These are phyloP conservation scores for Metarhizium robertsii DNA, from an alignment of 2,329 filamentous ascomycete genomes.

Conservation along the genomic window DNA sequence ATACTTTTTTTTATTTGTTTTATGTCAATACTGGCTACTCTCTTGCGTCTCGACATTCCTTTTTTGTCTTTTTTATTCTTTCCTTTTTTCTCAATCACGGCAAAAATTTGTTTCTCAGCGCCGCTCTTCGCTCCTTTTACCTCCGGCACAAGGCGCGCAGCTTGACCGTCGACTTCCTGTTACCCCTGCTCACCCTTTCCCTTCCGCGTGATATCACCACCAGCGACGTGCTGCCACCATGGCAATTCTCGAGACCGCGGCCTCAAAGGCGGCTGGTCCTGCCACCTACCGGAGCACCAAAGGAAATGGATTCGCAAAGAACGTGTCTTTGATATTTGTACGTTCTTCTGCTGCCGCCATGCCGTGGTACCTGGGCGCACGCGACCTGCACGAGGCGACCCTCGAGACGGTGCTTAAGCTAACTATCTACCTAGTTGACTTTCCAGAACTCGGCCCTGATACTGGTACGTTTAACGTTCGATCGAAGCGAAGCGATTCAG, in stretches of 20 bases:
- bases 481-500: neutral
- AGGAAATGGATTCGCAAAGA: slow-evolving; percentile 10
- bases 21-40: neutral
- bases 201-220: neutral
- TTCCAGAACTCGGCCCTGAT: slow-evolving; percentile 69
- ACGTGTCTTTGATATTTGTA: slow-evolving; percentile 14
- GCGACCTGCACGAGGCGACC: neutral
- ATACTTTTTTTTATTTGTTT: neutral
- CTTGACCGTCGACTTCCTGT: neutral
- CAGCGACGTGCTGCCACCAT: slow-evolving; percentile 4
- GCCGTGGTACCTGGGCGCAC: neutral
- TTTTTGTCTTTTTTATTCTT: neutral
- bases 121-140: neutral
- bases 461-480: slow-evolving; percentile 37
- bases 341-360: neutral
- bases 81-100: neutral
- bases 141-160: neutral
- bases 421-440: slow-evolving; percentile 47
- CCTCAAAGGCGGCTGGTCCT: slow-evolving; percentile 6
- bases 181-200: neutral
- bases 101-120: neutral
- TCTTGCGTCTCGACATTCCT: slow-evolving; percentile 3
- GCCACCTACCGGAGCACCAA: slow-evolving; percentile 2
- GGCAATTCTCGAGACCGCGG: slow-evolving; percentile 12
- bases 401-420: slow-evolving; percentile 4